Evolutionary conservation across 2,329 filamentous ascomycete genomes (phyloP), one percentile per base, ranked within the genome.

Genomic region (Trichoderma citrinoviride): DNA sequence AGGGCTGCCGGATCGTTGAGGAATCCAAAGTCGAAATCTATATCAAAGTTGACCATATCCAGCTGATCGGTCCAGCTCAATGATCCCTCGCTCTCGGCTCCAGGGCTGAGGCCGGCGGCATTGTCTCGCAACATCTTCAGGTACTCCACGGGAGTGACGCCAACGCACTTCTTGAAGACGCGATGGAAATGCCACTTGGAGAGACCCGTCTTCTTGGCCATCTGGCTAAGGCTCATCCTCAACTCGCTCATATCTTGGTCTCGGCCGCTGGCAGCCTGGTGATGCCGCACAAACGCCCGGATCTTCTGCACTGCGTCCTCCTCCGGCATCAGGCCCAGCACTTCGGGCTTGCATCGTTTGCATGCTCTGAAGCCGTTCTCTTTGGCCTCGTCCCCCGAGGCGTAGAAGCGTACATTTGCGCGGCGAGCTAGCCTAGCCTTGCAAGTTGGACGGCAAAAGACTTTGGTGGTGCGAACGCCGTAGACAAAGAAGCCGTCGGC

Each of bases 381-480:
- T 47, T 75, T 74, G 1, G 87, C 87, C 33, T 81, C 77, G 0
- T 71, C 66, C 0, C 78, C 70, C 0, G 75, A 79, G 17, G 79
- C 72, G 73, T 81, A 86, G 74, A 87, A 89, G 1, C 75, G 73
- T 3, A 88, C 81, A 56, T 89, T 89, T 56, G 84, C 82, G 52
- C 86, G 81, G 2, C 86, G 81, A 1, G 87, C 85, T 14, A 88
- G 81, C 0, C 87, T 81, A 2, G 85, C 84, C 17, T 83, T 82
- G 72, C 87, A 89, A 21, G 81, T 85, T 1, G 86, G 85, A 1
- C 86, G 81, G 72, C 87, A 89, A 74, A 86, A 89, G 65, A 82
- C 78, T 66, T 76, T 75, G n/a, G 80, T 81, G 0, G 79, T 79
- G 58, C 73, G 73, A 5, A 81, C 80, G 56, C 68, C 79, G 70